Conservation (phyloP, 129 eudicot genomes). For the Centella asiatica region DNA sequence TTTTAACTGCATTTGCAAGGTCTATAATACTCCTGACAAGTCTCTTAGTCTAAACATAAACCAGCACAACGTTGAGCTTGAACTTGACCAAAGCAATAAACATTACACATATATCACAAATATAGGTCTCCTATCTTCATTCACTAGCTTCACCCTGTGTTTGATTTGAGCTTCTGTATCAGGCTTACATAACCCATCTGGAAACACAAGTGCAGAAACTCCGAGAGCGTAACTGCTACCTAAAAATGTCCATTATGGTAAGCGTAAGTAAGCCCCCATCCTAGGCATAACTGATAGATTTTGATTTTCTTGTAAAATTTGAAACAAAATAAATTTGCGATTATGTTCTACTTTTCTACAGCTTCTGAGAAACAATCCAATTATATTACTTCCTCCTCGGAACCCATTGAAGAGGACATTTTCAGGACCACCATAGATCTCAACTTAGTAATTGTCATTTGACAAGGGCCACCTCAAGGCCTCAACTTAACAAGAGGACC, state of each 20-base stretch:
- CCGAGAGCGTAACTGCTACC: slow-evolving; percentile 12
- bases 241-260: slow-evolving; percentile 8
- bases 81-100: background rate
- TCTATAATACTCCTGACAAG: background rate
- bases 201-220: slow-evolving; percentile 14
- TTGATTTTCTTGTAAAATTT: background rate
- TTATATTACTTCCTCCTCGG: background rate
- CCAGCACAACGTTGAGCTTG: background rate
- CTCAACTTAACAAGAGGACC: background rate
- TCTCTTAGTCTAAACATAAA: background rate
- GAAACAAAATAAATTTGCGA: background rate
- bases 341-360: slow-evolving; percentile 2
- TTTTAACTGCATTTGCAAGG: background rate
- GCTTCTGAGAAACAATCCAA: slow-evolving; percentile 11
- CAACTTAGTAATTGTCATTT: background rate
- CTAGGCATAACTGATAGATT: background rate
- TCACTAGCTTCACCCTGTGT: background rate
- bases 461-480: background rate
- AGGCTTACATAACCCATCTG: slow-evolving; percentile 17
- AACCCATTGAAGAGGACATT: slow-evolving; percentile 20
- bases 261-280: background rate
- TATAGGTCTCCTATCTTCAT: background rate
- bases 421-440: slow-evolving; percentile 19
- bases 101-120: background rate
- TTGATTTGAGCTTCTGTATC: background rate